phyloP scores from a whole-genome alignment of 305 asterid genomes.

The Rubia balearica region DNA sequence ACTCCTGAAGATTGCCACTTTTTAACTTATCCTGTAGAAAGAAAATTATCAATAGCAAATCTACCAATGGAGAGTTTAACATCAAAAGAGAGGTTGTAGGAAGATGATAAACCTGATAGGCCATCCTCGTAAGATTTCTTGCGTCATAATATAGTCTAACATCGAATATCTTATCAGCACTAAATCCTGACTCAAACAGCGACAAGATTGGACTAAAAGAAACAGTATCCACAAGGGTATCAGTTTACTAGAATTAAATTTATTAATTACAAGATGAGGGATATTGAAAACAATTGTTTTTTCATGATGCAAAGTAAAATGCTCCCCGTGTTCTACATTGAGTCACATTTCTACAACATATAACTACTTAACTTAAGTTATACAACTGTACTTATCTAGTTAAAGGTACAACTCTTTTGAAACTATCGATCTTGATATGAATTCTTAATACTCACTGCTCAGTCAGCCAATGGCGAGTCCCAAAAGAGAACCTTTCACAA shows the following conservation, averaged over 20 bases:
- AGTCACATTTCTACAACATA: too few relatives aligned
- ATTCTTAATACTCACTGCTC: slow-evolving; percentile 44
- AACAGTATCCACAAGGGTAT: slow-evolving; percentile 11
- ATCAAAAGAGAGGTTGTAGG: neutral
- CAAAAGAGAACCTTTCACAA: slow-evolving; percentile 26
- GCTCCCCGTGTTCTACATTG: too few relatives aligned
- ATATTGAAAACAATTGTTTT: too few relatives aligned
- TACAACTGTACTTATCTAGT: too few relatives aligned
- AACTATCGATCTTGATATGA: neutral
- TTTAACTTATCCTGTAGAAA: slow-evolving; percentile 58
- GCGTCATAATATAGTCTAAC: slow-evolving; percentile 89
- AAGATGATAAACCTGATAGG: slow-evolving; percentile 51
- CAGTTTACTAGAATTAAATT: slow-evolving; percentile 4
- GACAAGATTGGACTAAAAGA: slow-evolving; percentile 74
- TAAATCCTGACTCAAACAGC: slow-evolving; percentile 68
- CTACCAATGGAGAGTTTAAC: neutral
- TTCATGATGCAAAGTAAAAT: neutral
- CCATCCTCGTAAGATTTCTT: slow-evolving; percentile 75
- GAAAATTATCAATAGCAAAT: slow-evolving; percentile 10
- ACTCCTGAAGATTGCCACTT: slow-evolving; percentile 77
- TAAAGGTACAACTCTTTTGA: too few relatives aligned
- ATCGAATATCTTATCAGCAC: slow-evolving; percentile 68
- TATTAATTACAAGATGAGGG: neutral
- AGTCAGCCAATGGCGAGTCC: slow-evolving; percentile 34
- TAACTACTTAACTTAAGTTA: too few relatives aligned